A percentile compares a stretch with the other conserved stretches of the same genome.
phyloP scores from a whole-genome alignment of 345 rosid genomes.

The Pistacia vera region DNA sequence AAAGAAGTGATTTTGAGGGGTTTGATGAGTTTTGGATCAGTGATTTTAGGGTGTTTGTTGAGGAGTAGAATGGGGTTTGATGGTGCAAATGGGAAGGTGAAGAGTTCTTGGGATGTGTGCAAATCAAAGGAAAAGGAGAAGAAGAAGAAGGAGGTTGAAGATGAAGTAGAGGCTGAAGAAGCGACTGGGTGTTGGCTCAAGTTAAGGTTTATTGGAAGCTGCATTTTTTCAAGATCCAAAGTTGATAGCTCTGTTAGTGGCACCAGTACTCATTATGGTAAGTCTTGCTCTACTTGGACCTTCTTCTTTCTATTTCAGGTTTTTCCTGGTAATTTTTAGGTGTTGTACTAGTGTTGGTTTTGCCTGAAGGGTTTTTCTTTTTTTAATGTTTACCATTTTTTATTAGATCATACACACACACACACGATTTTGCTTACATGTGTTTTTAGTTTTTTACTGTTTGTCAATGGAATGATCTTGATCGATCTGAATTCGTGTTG shows the following conservation, averaged over 20 bases:
- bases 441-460: neutral
- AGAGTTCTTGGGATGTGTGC: slow-evolving; percentile 36
- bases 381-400: neutral
- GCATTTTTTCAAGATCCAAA: slow-evolving; percentile 78
- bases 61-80: slow-evolving; percentile 36
- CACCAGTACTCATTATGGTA: slow-evolving; percentile 50
- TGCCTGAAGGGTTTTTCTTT: neutral
- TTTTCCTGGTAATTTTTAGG: neutral
- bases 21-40: slow-evolving; percentile 32
- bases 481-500: slow-evolving; percentile 1
- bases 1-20: slow-evolving; percentile 23
- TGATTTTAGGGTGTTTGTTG: slow-evolving; percentile 33
- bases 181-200: slow-evolving; percentile 74
- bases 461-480: neutral
- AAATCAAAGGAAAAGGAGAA: slow-evolving; percentile 54
- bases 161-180: slow-evolving; percentile 36
- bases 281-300: slow-evolving; percentile 8
- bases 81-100: slow-evolving; percentile 47
- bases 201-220: slow-evolving; percentile 56
- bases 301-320: neutral
- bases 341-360: neutral
- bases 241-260: slow-evolving; percentile 70
- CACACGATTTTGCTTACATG: neutral
- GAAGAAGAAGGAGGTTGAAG: slow-evolving; percentile 41
- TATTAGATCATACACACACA: neutral